Evolutionary conservation across 345 rosid genomes (phyloP), one percentile per base, ranked within the genome.

Genomic region (Citrus hindsii): DNA sequence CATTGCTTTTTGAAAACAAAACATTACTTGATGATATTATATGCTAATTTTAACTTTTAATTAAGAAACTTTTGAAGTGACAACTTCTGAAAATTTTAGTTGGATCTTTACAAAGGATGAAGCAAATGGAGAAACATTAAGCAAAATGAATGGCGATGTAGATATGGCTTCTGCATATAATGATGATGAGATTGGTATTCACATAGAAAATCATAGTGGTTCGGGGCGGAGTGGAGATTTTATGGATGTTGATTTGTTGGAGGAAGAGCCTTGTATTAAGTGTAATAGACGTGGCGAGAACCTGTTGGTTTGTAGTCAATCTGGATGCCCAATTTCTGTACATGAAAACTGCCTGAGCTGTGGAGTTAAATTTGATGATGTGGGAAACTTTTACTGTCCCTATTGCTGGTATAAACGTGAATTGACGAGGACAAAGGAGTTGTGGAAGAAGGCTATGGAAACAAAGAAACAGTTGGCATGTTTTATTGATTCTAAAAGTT

Each of bases 321-420:
- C 38, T 65, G 89, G 82, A 19, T 90, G 93, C 79, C 79, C 87
- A 0, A 38, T 90, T n/a, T 82, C 86, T 3, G 60, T 89, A 77
- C 93, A 92, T 74, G 86, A 79, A 33, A 82, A 83, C 7, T 92
- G 93, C 80, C 51, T 72, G 33, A 28, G 55, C 55, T 10, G 55
- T 61, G 74, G 80, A 55, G 85, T 85, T 22, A 76, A 79, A 25
- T 84, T 84, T 51, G 91, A 92, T 79, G 84, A 82, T 6, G 67
- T 55, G n/a, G 98, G 92, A 0, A 85, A 81, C 7, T 93, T 90
- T 81, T 86, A 81, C 28, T 93, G 98, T 67, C 90, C 93, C 30
- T 90, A 88, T 42, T 92, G 98, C 80, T 83, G 88, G 85, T 88
- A 88, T 84, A 93, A 87, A 76, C 79, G 80, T 75, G 62, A 76